Percentiles rank a stretch among this genome's conserved stretches.
These are phyloP conservation scores for Euphrasia arctica DNA, from an alignment of 305 asterid species.

Conservation along the genomic window DNA sequence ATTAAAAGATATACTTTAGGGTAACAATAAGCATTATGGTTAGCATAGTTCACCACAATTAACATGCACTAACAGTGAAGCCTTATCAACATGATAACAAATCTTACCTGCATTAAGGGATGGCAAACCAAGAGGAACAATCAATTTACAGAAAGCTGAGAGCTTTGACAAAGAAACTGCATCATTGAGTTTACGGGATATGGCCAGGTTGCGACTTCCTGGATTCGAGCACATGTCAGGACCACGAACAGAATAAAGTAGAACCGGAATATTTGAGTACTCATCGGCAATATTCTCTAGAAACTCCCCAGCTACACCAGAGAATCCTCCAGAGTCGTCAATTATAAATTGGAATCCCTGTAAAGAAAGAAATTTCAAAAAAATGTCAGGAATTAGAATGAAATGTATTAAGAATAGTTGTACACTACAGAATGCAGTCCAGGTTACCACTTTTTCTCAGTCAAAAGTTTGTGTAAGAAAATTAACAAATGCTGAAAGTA, in stretches of 20 bases:
- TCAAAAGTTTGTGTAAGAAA: background rate
- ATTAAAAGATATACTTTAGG: slow-evolving; percentile 8
- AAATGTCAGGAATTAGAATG: background rate
- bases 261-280: slow-evolving; percentile 71
- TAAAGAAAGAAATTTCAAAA: slow-evolving; percentile 21
- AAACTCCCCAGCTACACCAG: slow-evolving; percentile 81
- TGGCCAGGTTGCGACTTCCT: slow-evolving; percentile 45
- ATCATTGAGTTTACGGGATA: slow-evolving; percentile 68
- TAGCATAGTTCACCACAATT: too few relatives aligned
- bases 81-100: slow-evolving; percentile 2
- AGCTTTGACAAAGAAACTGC: slow-evolving; percentile 81
- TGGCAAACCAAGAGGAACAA: slow-evolving; percentile 81
- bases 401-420: background rate
- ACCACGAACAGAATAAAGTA: slow-evolving; percentile 61
- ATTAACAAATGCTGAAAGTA: background rate
- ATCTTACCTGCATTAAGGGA: slow-evolving; percentile 67
- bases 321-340: slow-evolving; percentile 89
- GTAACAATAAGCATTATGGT: background rate
- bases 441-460: background rate
- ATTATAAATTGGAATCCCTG: slow-evolving; percentile 84
- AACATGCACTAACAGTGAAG: background rate
- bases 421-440: background rate
- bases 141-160: slow-evolving; percentile 69
- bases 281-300: slow-evolving; percentile 89
- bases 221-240: slow-evolving; percentile 44